Evolutionary conservation across 2,329 filamentous ascomycete species (phyloP).

Genomic region (Falciphora oryzae): DNA sequence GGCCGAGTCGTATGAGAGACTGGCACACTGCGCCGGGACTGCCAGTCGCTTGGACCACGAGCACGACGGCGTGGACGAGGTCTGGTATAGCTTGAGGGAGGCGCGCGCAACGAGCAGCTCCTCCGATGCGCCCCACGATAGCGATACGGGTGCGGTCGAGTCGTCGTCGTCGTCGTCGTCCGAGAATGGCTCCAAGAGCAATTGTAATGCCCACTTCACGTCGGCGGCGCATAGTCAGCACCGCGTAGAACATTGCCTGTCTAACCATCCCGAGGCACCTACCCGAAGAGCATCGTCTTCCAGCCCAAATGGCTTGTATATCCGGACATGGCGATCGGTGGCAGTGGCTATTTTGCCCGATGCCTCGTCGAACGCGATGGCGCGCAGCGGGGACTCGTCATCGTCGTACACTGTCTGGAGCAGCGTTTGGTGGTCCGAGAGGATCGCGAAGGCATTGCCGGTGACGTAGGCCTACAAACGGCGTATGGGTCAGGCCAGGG

Average conservation of each 20-base stretch:
- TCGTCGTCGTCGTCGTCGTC: constrained; percentile 31
- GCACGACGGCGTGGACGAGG: constrained; percentile 38
- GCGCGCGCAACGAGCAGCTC: constrained; percentile 77
- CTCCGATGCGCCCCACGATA: constrained; percentile 84
- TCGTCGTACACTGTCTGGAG: constrained; percentile 91
- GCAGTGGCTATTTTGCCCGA: constrained; percentile 82
- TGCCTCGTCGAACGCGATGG: constrained; percentile 73
- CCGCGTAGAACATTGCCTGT: background rate
- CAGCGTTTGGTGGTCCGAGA: constrained; percentile 66
- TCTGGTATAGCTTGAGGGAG: constrained; percentile 62
- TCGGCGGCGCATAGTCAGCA: constrained; percentile 7
- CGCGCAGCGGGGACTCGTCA: constrained; percentile 59
- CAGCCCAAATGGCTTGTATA: constrained; percentile 71
- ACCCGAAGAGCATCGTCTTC: constrained; percentile 63
- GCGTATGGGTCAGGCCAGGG: background rate
- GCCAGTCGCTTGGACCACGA: constrained; percentile 74
- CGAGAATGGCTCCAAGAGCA: constrained; percentile 44
- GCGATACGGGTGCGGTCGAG: constrained; percentile 33
- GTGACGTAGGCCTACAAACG: constrained; percentile 72
- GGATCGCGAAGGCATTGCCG: constrained; percentile 79
- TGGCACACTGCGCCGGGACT: constrained; percentile 65
- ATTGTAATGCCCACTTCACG: constrained; percentile 57
- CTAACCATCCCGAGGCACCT: background rate
- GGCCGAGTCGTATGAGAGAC: constrained; percentile 79
- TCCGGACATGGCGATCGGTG: constrained; percentile 58